Conservation (phyloP, 1,284 basidiomycete genomes). For the Ganoderma meredithae region DNA sequence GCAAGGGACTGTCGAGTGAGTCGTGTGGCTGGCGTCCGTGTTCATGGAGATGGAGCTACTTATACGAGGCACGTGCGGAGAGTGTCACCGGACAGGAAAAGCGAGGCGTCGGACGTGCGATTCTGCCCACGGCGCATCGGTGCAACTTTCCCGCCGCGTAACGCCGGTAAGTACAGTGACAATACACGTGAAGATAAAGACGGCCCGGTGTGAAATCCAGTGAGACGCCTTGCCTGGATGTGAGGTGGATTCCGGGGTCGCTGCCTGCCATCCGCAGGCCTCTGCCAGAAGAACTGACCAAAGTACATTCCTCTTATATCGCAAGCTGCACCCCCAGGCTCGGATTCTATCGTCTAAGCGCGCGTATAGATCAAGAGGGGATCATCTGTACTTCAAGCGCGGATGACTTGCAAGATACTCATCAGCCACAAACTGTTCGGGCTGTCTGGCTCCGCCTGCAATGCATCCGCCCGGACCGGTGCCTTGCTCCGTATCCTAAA, state of each 20-base stretch:
- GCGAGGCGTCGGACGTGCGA: conserved; percentile 6
- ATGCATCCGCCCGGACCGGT: neutral
- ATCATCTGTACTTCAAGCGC: too few species aligned
- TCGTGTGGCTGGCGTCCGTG: conserved; percentile 7
- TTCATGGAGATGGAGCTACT: conserved; percentile 4
- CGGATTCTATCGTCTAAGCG: too few species aligned
- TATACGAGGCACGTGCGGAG: conserved; percentile 9
- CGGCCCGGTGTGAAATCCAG: conserved; percentile 7
- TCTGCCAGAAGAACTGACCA: neutral
- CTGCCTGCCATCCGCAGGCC: neutral
- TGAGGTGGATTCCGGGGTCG: neutral
- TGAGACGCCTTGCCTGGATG: neutral
- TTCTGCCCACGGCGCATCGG: conserved; percentile 9
- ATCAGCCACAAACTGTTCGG: neutral
- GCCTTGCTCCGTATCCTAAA: neutral
- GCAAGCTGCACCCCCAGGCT: too few species aligned
- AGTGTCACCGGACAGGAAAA: neutral
- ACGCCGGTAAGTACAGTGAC: conserved; percentile 7
- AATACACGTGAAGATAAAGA: conserved; percentile 12
- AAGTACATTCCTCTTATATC: neutral
- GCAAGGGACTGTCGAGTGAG: conserved; percentile 10
- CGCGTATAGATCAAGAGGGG: too few species aligned
- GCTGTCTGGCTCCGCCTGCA: neutral
- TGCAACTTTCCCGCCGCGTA: conserved; percentile 3
- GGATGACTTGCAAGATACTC: too few species aligned